Conservation (phyloP, 345 rosid species). For the Boechera stricta region DNA sequence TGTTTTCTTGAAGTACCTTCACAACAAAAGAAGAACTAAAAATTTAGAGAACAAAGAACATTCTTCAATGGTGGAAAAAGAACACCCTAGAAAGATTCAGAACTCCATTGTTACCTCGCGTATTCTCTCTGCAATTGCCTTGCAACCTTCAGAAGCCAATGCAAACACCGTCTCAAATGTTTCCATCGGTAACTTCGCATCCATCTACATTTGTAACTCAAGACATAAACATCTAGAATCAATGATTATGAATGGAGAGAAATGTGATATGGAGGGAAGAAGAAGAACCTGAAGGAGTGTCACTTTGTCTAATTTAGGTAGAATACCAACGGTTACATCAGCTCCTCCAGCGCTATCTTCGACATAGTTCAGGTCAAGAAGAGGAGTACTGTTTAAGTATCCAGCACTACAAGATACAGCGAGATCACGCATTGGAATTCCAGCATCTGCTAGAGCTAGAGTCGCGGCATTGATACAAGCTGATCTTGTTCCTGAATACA, state of each 20-base stretch:
- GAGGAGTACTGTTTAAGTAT: conserved; percentile 82
- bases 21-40: conserved; percentile 13
- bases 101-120: conserved; percentile 57
- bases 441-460: conserved; percentile 96
- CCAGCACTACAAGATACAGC: conserved; percentile 97
- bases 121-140: conserved; percentile 77
- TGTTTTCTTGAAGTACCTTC: conserved; percentile 77
- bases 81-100: background rate
- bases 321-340: conserved; percentile 86
- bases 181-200: conserved; percentile 76
- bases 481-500: conserved; percentile 76
- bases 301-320: conserved; percentile 89
- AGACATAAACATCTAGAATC: background rate
- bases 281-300: conserved; percentile 88
- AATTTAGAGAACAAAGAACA: conserved; percentile 24
- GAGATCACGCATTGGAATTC: conserved; percentile 95
- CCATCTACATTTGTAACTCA: conserved; percentile 65
- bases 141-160: conserved; percentile 87
- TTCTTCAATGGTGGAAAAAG: background rate
- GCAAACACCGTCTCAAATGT: conserved; percentile 87
- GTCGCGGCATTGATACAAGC: conserved; percentile 99
- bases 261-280: conserved; percentile 14
- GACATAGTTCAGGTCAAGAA: conserved; percentile 87
- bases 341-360: conserved; percentile 99
- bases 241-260: background rate